These are phyloP conservation scores for Bipolaris sorokiniana DNA, from an alignment of 2,329 filamentous ascomycete genomes.

Conservation along the genomic window DNA sequence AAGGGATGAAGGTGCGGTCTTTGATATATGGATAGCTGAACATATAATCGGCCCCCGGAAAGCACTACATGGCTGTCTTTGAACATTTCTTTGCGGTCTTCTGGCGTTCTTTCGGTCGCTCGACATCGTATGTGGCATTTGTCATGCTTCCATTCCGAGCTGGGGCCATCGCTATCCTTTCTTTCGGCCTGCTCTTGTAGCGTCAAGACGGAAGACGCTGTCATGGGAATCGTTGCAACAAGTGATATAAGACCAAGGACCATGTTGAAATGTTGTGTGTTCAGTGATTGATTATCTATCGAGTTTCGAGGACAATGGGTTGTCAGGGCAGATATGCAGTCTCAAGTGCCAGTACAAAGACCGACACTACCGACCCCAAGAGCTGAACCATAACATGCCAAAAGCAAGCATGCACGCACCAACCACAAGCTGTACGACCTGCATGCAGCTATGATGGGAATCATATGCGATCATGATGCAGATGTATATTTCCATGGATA, in stretches of 20 bases:
- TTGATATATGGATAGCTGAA: slow-evolving; percentile 29
- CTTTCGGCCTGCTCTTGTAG: slow-evolving; percentile 30
- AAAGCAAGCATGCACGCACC: background rate
- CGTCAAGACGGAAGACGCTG: slow-evolving; percentile 25
- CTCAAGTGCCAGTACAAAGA: background rate
- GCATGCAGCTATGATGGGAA: slow-evolving; percentile 12
- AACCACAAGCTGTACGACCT: background rate
- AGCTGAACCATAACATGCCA: background rate
- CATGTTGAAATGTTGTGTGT: slow-evolving; percentile 6
- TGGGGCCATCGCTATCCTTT: slow-evolving; percentile 19
- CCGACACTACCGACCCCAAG: background rate
- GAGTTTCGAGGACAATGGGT: background rate
- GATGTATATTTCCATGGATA: slow-evolving; percentile 8
- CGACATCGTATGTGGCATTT: slow-evolving; percentile 30
- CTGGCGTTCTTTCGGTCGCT: slow-evolving; percentile 23
- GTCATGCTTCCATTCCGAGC: slow-evolving; percentile 29
- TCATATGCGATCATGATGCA: slow-evolving; percentile 13
- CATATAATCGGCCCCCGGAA: slow-evolving; percentile 24
- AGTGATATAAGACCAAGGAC: slow-evolving; percentile 23
- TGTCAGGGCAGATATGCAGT: background rate
- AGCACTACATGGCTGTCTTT: slow-evolving; percentile 23
- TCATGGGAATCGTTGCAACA: slow-evolving; percentile 28
- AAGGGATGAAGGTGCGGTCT: slow-evolving; percentile 49
- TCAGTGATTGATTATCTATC: background rate
- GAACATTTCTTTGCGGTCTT: slow-evolving; percentile 28